Evolutionary conservation across 148 eudicot species (phyloP).

Genomic region (Silene latifolia): DNA sequence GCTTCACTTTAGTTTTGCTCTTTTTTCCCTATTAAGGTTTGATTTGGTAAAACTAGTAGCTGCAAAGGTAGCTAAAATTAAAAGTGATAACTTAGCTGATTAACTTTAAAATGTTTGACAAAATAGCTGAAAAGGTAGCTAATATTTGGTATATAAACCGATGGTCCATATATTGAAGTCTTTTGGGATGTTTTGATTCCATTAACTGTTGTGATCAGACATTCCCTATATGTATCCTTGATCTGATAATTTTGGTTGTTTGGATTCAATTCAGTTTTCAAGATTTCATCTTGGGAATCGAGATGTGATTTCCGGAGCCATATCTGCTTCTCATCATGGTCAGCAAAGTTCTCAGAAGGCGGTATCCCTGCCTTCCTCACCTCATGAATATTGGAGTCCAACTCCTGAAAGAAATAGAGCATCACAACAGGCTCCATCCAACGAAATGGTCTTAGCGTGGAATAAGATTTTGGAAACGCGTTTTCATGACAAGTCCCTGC

Average conservation of each 20-base stretch:
- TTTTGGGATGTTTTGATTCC: not conserved
- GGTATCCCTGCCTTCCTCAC: conserved; percentile 89
- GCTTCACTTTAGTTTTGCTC: too few relatives aligned
- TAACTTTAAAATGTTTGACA: too few relatives aligned
- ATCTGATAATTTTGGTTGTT: not conserved
- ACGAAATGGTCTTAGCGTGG: conserved; percentile 73
- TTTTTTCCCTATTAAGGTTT: too few relatives aligned
- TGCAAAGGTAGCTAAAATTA: too few relatives aligned
- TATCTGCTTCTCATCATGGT: conserved; percentile 41
- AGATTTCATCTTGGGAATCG: conserved; percentile 42
- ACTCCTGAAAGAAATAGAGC: conserved; percentile 44
- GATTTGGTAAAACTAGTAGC: too few relatives aligned
- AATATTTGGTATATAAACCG: not conserved
- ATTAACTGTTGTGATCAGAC: not conserved
- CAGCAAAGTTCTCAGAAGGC: conserved; percentile 76
- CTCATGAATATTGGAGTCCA: conserved; percentile 61
- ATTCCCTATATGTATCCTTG: too few relatives aligned
- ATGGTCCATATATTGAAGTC: not conserved
- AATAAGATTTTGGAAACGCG: conserved; percentile 68
- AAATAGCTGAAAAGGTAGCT: too few relatives aligned
- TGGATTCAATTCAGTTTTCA: conserved; percentile 38
- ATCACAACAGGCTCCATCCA: conserved; percentile 35
- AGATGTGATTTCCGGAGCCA: conserved; percentile 55
- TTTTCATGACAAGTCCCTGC: conserved; percentile 62
- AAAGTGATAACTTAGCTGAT: too few relatives aligned